Base-by-base conservation (phyloP, 306 rosid species). In the Cucurbita ficifolia region DNA sequence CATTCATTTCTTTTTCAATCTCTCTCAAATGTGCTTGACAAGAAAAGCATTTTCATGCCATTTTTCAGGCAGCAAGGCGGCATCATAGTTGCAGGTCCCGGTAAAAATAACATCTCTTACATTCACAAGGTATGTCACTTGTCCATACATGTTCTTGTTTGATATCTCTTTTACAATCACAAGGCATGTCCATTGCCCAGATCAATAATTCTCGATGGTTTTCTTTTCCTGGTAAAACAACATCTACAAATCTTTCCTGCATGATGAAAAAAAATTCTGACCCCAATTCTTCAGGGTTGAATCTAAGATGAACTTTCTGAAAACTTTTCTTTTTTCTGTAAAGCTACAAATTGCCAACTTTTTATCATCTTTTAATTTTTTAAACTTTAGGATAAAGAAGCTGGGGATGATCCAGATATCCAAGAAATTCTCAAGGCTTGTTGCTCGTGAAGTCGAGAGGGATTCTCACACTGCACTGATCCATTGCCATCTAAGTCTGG, bases 51-150 rank as follows among this genome's bases (percentile, higher is more conserved):
- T 76, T 36, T 29, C 74, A 78, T 46, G 43, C 17, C 49, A 49
- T 64, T 67, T 79, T 74, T 79, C 88, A 93, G 98, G 98, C 84
- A 88, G 79, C 96, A 93, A 82, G 97, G 98, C 70, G 98, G 98
- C 75, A 86, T 88, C 59, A 73, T 93, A 82, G 97, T 93, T 76
- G 96, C 97, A 71, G 98, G 98, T 76, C 94, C 98, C 22, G 94
- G 96, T 52, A 93, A 87, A 88, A 81, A 76, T 71, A 90, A 86
- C 79, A 81, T 93, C 79, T 82, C 82, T 33, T 93, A 90, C 82
- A 73, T 93, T 81, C 93, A 88, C 86, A 90, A 80, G 92, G 97
- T 86, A 71, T 48, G 84, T 24, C 75, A 18, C 52, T 40, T 69
- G 46, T 68, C 51, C 49, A 57, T 58, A 67, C 35, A 22, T 46